A percentile compares a stretch with the other conserved stretches of the same genome.
These are phyloP conservation scores for Cerioporus squamosus DNA, from an alignment of 1,284 basidiomycete species.

Conservation along the genomic window DNA sequence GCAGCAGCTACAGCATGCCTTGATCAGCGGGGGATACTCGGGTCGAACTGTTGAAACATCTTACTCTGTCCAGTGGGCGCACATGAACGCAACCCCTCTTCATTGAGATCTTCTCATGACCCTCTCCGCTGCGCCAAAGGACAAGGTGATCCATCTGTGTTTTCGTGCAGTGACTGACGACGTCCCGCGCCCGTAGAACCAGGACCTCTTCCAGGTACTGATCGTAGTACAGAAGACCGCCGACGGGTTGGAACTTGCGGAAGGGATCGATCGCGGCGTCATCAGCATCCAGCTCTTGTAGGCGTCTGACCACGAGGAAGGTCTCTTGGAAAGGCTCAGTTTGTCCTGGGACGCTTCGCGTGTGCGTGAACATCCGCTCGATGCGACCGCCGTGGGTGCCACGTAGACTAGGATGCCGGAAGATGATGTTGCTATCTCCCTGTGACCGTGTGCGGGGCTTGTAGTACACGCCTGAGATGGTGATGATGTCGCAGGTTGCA, in stretches of 20 bases:
- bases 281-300: not conserved
- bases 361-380: not conserved
- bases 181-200: not conserved
- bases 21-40: no score
- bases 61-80: not conserved
- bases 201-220: not conserved
- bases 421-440: constrained; percentile 3
- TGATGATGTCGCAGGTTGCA: not conserved
- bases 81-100: not conserved
- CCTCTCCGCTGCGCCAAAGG: not conserved
- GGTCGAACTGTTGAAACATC: not conserved
- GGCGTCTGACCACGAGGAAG: not conserved
- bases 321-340: not conserved
- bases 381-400: not conserved
- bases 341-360: not conserved
- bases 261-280: not conserved
- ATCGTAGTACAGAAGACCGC: not conserved
- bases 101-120: not conserved
- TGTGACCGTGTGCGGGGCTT: not conserved
- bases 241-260: not conserved
- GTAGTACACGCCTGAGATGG: not conserved
- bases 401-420: not conserved
- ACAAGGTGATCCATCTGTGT: not conserved
- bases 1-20: no score
- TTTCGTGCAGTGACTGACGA: not conserved